Conservation (phyloP, 2,329 filamentous ascomycete genomes). For the Ophiosphaerella korrae region DNA sequence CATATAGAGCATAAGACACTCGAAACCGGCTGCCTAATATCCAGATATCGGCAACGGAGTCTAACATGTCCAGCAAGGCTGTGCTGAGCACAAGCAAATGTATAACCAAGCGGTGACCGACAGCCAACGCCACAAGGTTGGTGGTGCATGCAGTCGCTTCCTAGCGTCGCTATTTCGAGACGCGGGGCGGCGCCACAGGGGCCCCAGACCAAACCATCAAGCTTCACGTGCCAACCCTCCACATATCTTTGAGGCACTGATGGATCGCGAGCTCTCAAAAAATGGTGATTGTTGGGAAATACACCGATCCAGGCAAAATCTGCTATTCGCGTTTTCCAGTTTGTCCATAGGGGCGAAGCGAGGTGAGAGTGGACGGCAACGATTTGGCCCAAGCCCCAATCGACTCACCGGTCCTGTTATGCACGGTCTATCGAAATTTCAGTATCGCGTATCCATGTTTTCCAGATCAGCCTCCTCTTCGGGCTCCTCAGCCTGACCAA, state of each 20-base stretch:
- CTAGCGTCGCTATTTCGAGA: constrained; percentile 28
- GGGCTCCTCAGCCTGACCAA: constrained; percentile 38
- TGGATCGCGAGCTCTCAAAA: too few species aligned
- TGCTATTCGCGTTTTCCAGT: too few species aligned
- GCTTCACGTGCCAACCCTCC: neutral
- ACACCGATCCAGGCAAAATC: too few species aligned
- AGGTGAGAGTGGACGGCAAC: neutral
- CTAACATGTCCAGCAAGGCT: constrained; percentile 10
- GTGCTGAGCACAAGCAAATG: constrained; percentile 14
- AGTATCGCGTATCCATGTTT: constrained; percentile 48
- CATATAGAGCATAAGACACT: too few species aligned
- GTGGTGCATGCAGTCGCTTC: constrained; percentile 3
- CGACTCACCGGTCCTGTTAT: constrained; percentile 21
- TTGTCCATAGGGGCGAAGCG: too few species aligned
- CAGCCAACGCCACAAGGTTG: neutral
- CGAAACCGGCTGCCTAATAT: too few species aligned
- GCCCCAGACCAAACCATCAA: neutral
- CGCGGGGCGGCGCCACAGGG: constrained; percentile 12
- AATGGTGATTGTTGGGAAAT: too few species aligned
- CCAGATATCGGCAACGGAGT: too few species aligned
- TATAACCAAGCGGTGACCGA: neutral
- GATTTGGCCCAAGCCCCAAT: constrained; percentile 4
- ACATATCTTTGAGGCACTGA: too few species aligned
- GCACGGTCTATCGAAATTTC: constrained; percentile 23
- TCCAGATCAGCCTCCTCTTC: constrained; percentile 47